phyloP scores from a whole-genome alignment of 208 protist species.

The Acanthamoeba triangularis region DNA sequence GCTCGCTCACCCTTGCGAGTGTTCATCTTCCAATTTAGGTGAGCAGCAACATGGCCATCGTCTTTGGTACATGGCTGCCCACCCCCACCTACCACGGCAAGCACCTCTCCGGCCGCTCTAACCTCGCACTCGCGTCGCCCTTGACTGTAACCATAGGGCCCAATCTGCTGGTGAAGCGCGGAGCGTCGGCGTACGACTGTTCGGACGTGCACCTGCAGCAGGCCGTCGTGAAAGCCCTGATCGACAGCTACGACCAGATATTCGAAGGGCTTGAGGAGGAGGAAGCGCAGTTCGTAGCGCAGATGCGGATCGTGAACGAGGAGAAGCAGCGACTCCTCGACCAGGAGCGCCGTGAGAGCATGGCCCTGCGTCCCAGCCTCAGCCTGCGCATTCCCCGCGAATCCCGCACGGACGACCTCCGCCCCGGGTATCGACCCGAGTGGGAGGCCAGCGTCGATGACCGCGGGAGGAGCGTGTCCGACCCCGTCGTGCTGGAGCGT shows the following conservation, averaged over 20 bases:
- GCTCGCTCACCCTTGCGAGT: background rate
- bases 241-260: background rate
- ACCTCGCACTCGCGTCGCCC: background rate
- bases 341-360: background rate
- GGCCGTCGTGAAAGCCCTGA: background rate
- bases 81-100: background rate
- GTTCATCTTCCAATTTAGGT: background rate
- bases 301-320: background rate
- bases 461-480: no score
- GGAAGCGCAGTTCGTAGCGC: background rate
- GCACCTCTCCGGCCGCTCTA: background rate
- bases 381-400: background rate
- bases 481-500: no score
- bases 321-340: background rate
- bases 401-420: background rate
- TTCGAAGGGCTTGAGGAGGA: background rate
- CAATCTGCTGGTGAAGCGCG: background rate
- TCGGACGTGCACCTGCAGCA: slow-evolving; percentile 6
- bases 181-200: background rate
- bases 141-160: background rate
- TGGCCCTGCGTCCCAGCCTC: background rate
- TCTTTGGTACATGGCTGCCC: slow-evolving; percentile 25
- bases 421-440: background rate
- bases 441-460: background rate
- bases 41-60: slow-evolving; percentile 38